Evolutionary conservation across 371 early-diverging fungal species (phyloP).

Genomic region (Gilbertella persicaria): DNA sequence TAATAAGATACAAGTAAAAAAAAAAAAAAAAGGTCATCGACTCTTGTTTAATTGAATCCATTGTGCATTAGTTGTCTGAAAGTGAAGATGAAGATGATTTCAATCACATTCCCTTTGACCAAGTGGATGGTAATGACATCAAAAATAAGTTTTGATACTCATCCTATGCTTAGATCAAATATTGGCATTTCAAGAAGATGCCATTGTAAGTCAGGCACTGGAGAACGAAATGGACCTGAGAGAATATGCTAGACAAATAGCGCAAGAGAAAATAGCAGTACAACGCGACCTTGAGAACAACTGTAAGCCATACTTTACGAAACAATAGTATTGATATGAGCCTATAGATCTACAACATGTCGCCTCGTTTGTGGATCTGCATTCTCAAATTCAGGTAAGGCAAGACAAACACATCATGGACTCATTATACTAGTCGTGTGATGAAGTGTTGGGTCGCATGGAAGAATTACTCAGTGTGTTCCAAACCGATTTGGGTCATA

Average conservation of each 20-base stretch:
- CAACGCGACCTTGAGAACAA: constrained; percentile 75
- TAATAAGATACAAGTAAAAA: background rate
- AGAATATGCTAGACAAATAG: constrained; percentile 81
- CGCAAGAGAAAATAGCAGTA: constrained; percentile 65
- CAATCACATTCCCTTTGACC: constrained; percentile 49
- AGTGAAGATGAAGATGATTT: constrained; percentile 42
- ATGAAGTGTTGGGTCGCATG: constrained; percentile 84
- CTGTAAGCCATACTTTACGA: constrained; percentile 46
- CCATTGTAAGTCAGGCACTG: constrained; percentile 76
- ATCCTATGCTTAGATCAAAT: constrained; percentile 45
- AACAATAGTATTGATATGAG: background rate
- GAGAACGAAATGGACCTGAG: constrained; percentile 85
- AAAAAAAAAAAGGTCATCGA: background rate
- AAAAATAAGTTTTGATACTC: background rate
- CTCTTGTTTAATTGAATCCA: background rate
- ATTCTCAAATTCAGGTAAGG: constrained; percentile 68
- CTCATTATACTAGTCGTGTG: constrained; percentile 58
- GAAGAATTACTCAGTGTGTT: constrained; percentile 81
- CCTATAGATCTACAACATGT: constrained; percentile 66
- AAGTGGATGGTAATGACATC: constrained; percentile 51
- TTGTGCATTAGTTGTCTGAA: background rate
- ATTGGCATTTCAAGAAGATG: constrained; percentile 76
- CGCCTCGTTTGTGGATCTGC: constrained; percentile 68
- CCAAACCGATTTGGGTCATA: constrained; percentile 83
- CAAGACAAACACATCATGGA: background rate